These are phyloP conservation scores for Haplosporangium sp. DNA, from an alignment of 371 early-diverging fungal genomes.

Conservation along the genomic window DNA sequence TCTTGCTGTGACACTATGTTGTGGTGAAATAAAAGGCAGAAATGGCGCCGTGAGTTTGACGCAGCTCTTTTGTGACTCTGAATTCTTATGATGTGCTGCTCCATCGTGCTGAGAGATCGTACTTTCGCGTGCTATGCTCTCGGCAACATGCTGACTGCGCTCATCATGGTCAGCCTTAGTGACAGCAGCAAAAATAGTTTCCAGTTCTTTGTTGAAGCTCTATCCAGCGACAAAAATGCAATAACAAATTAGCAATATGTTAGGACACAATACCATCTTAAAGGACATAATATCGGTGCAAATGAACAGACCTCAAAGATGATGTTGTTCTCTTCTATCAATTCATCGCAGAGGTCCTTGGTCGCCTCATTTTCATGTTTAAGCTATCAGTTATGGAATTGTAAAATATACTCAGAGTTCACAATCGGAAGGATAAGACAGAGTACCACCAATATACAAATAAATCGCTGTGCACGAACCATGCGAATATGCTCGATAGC, in stretches of 20 bases:
- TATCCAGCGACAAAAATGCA: neutral
- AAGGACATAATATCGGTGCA: neutral
- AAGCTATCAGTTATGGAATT: too few species aligned
- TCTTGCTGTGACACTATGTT: too few species aligned
- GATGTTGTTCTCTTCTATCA: conserved; percentile 14
- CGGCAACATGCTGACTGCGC: neutral
- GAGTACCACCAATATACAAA: too few species aligned
- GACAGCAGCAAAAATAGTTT: conserved; percentile 8
- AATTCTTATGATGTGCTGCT: too few species aligned
- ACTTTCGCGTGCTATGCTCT: neutral
- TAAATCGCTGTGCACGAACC: too few species aligned
- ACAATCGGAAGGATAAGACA: too few species aligned
- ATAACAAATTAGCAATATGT: neutral
- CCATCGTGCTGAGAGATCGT: too few species aligned
- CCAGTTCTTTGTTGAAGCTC: conserved; percentile 23
- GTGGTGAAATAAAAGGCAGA: too few species aligned
- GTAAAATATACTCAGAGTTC: too few species aligned
- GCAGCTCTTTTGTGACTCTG: too few species aligned
- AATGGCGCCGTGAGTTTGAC: too few species aligned
- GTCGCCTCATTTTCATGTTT: conserved; percentile 11
- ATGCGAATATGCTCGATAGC: too few species aligned
- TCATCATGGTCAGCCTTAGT: neutral
- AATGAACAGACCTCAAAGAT: conserved; percentile 11
- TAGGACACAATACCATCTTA: neutral
- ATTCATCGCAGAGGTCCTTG: conserved; percentile 14